Base-by-base conservation (phyloP, 257 asterid species). In the Linaria vulgaris region DNA sequence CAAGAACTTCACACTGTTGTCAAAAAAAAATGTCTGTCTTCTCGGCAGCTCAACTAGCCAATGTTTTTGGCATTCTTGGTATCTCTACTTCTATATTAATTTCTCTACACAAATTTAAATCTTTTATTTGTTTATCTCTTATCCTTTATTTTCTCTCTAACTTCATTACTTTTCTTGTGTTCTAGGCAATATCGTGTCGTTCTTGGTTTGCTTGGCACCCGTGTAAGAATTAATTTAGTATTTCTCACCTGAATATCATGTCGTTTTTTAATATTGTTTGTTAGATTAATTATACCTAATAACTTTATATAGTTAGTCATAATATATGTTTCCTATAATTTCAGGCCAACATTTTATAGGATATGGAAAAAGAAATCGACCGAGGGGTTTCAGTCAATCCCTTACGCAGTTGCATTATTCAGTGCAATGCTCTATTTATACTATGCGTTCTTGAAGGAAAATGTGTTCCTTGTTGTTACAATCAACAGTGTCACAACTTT, bases 171-270 rank as follows among this genome's bases (percentile, higher is more conserved):
- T 43, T 12, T 30, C 13, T 56, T 14, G 15, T 12, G 3, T 1
- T 70, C 6, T 56, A 85, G 96, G 97, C 71, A 90, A 87, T 64
- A 61, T 79, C 1, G 89, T 87, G 69, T 87, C 96, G 67, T 87
- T 87, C 82, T 62, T 87, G 91, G 97, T 90, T 67, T 90, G 69
- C 80, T 56, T 91, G 80, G 79, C 97, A 8, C 97, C 97, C 3
- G 15, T 80, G 96, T 89, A 75, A 75, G 79, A 43, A 44, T 27
- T 27, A n/a, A n/a, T 53, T 56, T 22, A 15, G 0, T 39, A 73
- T 9, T 51, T 6, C 34, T 27, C 34, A 6, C 34, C 34, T 27
- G 34, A 38, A 34, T 38, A 1, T 38, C 8, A 13, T 47, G n/a
- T 3, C 8, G n/a, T 45, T 22, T 9, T 3, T 34, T 57, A 13